phyloP scores from a whole-genome alignment of 805 yeast genomes.

The Kuraishia floccosa region DNA sequence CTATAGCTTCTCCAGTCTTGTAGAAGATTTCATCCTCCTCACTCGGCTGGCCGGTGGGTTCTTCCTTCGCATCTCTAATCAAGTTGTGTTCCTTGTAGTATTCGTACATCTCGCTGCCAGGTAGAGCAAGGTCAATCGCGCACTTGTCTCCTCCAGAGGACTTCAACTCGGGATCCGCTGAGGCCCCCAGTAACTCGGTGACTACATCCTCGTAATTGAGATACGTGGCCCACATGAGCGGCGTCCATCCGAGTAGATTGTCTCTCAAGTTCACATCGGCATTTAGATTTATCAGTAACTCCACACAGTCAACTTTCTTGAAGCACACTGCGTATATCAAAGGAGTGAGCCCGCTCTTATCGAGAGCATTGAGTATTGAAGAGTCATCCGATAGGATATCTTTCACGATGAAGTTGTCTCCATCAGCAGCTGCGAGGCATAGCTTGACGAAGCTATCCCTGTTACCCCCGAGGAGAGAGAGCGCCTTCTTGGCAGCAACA shows the following conservation, averaged over 20 bases:
- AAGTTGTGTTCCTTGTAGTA: slow-evolving; percentile 45
- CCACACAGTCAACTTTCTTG: slow-evolving; percentile 34
- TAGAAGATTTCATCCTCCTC: slow-evolving; percentile 1
- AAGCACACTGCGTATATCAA: slow-evolving; percentile 46
- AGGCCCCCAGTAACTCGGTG: slow-evolving; percentile 43
- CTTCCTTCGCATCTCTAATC: slow-evolving; percentile 5
- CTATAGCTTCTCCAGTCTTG: slow-evolving; percentile 1
- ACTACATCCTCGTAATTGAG: slow-evolving; percentile 45
- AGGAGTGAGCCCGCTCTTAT: slow-evolving; percentile 31
- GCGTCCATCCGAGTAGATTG: slow-evolving; percentile 41
- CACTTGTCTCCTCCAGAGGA: slow-evolving; percentile 23
- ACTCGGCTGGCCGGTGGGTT: neutral
- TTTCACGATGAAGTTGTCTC: slow-evolving; percentile 18
- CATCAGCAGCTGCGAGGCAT: slow-evolving; percentile 26
- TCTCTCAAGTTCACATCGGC: slow-evolving; percentile 43
- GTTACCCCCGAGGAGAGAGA: slow-evolving; percentile 14
- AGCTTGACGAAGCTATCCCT: slow-evolving; percentile 19
- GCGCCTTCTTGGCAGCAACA: slow-evolving; percentile 23
- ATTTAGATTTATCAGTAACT: slow-evolving; percentile 28
- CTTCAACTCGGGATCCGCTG: slow-evolving; percentile 47
- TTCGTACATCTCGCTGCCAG: slow-evolving; percentile 44
- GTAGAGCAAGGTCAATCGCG: slow-evolving; percentile 48
- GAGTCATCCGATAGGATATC: slow-evolving; percentile 12
- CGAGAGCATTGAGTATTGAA: slow-evolving; percentile 15
- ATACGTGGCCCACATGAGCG: slow-evolving; percentile 82